Evolutionary conservation across 176 grass and related monocot genomes (phyloP).

Genomic region (Eragrostis curvula): DNA sequence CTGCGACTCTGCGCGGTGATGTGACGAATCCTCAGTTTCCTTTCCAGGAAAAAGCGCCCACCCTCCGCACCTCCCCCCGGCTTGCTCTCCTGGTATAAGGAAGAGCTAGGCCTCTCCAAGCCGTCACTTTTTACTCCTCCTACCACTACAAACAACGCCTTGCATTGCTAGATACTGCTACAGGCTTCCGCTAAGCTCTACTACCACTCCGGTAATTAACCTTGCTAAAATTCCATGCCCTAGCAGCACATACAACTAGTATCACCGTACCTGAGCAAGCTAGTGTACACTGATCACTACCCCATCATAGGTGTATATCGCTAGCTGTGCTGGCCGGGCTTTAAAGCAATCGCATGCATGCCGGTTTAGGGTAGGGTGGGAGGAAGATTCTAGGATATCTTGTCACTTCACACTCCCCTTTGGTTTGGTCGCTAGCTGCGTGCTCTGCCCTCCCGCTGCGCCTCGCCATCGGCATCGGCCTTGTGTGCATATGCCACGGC

Average conservation of each 20-base stretch:
- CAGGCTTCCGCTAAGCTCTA: not conserved
- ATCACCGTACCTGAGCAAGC: not conserved
- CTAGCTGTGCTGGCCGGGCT: not conserved
- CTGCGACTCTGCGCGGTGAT: constrained; percentile 63
- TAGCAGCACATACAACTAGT: not conserved
- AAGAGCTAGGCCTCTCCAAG: not conserved
- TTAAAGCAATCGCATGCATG: constrained; percentile 55
- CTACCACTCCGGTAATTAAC: not conserved
- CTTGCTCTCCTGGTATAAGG: constrained; percentile 59
- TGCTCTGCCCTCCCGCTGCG: constrained; percentile 39
- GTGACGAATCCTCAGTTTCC: constrained; percentile 96
- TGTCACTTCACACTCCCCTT: constrained; percentile 59
- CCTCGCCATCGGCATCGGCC: not conserved
- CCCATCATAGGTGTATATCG: constrained; percentile 5
- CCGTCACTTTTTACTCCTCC: not conserved
- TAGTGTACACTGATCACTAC: too few relatives aligned
- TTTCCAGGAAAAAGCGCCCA: constrained; percentile 67
- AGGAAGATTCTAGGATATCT: constrained; percentile 73
- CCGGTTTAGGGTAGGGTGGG: constrained; percentile 44
- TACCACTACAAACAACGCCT: not conserved
- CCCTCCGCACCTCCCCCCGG: constrained; percentile 20
- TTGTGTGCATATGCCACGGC: constrained; percentile 24
- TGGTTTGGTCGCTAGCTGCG: constrained; percentile 51
- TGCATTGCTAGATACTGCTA: too few relatives aligned
- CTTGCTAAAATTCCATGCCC: not conserved